Base-by-base conservation (phyloP, 2,329 filamentous ascomycete genomes). In the Cladorrhinum sp. region DNA sequence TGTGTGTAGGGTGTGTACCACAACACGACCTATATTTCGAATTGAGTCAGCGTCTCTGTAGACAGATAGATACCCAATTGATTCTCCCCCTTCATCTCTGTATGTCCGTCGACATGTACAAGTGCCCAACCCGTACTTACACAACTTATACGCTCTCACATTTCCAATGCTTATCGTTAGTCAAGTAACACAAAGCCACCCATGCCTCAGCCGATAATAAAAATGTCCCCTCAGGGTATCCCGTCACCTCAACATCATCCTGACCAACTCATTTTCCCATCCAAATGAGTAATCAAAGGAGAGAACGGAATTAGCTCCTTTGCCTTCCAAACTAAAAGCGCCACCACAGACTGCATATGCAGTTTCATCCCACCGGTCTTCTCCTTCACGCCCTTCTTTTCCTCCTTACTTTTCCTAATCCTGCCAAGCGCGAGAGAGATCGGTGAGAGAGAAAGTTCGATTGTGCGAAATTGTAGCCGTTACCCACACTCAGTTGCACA, bases 311-410 rank as follows among this genome's bases (percentile, higher is more conserved):
- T 5, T 4, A 29, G 4, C 25, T 16, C 32, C 32, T 2, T 36
- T 36, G 9, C 32, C 9, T 8, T 12, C 32, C 7, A 36, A 36
- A 12, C 32, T 36, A 36, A 36, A 36, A 36, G 16, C 12, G 32
- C 32, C 32, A 36, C 32, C 3, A 36, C 12, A 2, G 3, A 4
- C 32, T 45, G 16, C 41, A 18, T 25, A 41, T 56, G 53, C 53
- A 56, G 53, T 56, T 38, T 38, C 53, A 56, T 56, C 38, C 53
- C 53, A 56, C 53, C 36, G 38, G 53, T 56, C 53, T 38, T 36
- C 23, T 32, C 8, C 32, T 10, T 36, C 32, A 9, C 7, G 16
- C 32, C 32, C 10, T 36, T 13, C 16, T 36, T 10, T 12, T 20
- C 5, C 41, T 45, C 41, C 13, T 32, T 13, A 32, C 29, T 7